Conservation (phyloP, 805 yeast species). For the Candida maris region DNA sequence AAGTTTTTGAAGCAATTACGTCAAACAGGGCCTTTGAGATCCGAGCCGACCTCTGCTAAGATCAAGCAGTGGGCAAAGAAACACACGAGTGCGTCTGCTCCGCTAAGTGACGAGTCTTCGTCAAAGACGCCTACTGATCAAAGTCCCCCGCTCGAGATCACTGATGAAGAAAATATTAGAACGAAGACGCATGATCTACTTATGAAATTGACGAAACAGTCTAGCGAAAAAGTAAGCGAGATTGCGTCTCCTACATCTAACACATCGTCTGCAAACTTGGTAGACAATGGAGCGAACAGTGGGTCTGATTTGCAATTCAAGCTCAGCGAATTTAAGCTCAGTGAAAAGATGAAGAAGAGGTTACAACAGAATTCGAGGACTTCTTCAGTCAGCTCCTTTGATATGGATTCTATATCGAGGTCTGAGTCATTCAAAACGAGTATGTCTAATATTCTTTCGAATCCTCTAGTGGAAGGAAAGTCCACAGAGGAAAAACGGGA, state of each 20-base stretch:
- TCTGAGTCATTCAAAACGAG: constrained; percentile 22
- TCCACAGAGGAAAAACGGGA: constrained; percentile 2
- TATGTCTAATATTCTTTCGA: constrained; percentile 12
- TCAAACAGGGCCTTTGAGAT: constrained; percentile 75
- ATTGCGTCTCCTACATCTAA: constrained; percentile 11
- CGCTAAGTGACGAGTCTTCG: constrained; percentile 10
- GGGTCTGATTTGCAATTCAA: constrained; percentile 19
- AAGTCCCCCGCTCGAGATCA: constrained; percentile 8
- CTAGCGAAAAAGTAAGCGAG: constrained; percentile 2
- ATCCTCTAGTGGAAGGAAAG: constrained; percentile 16
- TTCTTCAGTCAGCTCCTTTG: constrained; percentile 20
- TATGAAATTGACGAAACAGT: constrained; percentile 23
- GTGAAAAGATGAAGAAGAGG: constrained; percentile 29
- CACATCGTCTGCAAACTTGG: constrained; percentile 8
- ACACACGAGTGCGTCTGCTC: constrained; percentile 37
- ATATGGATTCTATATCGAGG: constrained; percentile 19
- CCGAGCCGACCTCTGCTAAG: constrained; percentile 77
- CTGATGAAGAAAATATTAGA: constrained; percentile 23
- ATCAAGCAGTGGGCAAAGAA: constrained; percentile 74
- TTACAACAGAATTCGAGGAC: constrained; percentile 22
- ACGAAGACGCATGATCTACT: constrained; percentile 26
- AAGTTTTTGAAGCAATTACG: constrained; percentile 79
- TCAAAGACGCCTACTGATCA: constrained; percentile 3
- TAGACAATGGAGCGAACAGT: constrained; percentile 4
- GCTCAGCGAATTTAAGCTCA: constrained; percentile 25